Conservation (phyloP, 148 eudicot species). For the Dysphania ambrosioides region DNA sequence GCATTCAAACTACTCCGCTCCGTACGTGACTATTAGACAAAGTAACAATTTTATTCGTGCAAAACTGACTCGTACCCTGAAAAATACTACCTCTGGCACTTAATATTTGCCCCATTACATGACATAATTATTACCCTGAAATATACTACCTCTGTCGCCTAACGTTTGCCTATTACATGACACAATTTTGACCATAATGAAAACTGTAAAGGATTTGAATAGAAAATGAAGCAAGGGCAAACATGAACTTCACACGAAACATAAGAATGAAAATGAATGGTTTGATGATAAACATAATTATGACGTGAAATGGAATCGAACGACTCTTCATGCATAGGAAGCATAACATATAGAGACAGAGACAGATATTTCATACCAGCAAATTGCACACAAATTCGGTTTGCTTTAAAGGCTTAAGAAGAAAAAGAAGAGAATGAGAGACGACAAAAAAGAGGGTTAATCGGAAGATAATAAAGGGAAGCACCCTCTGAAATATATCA, state of each 20-base stretch:
- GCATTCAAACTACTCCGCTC: too few relatives aligned
- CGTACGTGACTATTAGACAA: too few relatives aligned
- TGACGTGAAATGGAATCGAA: background rate
- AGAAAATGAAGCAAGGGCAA: too few relatives aligned
- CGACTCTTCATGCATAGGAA: background rate
- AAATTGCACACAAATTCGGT: slow-evolving; percentile 7
- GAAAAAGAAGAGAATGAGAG: slow-evolving; percentile 14
- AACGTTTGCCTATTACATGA: too few relatives aligned
- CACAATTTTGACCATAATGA: background rate
- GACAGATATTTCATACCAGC: slow-evolving; percentile 14
- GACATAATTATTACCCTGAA: too few relatives aligned
- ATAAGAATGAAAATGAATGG: background rate
- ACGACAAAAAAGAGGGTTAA: slow-evolving; percentile 13
- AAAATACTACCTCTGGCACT: too few relatives aligned
- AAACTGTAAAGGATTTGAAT: too few relatives aligned
- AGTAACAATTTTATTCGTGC: too few relatives aligned
- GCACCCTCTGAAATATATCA: slow-evolving; percentile 7
- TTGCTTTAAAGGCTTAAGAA: slow-evolving; percentile 26
- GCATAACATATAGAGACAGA: background rate
- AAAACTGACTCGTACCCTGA: background rate
- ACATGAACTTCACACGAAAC: too few relatives aligned
- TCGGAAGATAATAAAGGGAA: slow-evolving; percentile 19
- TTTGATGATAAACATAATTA: background rate
- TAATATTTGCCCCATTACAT: too few relatives aligned
- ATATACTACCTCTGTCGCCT: too few relatives aligned